Evolutionary conservation across 192 early-diverging fungal genomes (phyloP), one percentile per base, ranked within the genome.

Genomic region (Martensiomyces pterosporus): DNA sequence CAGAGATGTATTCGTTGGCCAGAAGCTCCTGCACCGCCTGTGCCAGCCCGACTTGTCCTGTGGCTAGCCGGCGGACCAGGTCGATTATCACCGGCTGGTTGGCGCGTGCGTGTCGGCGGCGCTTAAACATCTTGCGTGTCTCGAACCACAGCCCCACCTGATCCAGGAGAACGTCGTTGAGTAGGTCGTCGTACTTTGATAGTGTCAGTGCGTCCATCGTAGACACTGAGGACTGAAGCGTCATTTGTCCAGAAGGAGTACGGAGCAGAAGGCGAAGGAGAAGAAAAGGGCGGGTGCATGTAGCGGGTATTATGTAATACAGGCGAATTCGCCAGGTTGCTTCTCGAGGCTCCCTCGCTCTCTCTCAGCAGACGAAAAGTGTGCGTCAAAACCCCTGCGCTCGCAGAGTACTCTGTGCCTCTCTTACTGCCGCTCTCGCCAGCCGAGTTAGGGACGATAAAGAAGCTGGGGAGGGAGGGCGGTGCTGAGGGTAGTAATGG

Each of bases 161-260:
- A 49, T 75, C 71, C 43, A 75, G 40, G 23, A 75, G 53, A 14
- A 75, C 60, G 46, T 75, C 71, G 56, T 60, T 75, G 9, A 75
- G 41, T n/a, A 75, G 37, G 60, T 75, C 71, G 56, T 75, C 71
- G 60, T 60, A 67, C 25, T 67, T 62, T 2, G 71, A 75, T 23
- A 67, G 64, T 39, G 71, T 67, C 49, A 64, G 51, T 9, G 64
- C 64, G 60, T 64, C 53, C 64, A 67, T 67, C 7, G 56, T 43
- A 2, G 64, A 55, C 2, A 67, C 63, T 12, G 55, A 61, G 26
- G 59, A 49, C 27, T 38, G 46, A n/a, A n/a, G n/a, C n/a, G n/a
- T n/a, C n/a, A n/a, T n/a, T n/a, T n/a, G n/a, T n/a, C n/a, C n/a
- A n/a, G n/a, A n/a, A n/a, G n/a, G n/a, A n/a, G 13, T n/a, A 17